Conservation (phyloP, 768 basidiomycete genomes). For the Naganishia randhawae region DNA sequence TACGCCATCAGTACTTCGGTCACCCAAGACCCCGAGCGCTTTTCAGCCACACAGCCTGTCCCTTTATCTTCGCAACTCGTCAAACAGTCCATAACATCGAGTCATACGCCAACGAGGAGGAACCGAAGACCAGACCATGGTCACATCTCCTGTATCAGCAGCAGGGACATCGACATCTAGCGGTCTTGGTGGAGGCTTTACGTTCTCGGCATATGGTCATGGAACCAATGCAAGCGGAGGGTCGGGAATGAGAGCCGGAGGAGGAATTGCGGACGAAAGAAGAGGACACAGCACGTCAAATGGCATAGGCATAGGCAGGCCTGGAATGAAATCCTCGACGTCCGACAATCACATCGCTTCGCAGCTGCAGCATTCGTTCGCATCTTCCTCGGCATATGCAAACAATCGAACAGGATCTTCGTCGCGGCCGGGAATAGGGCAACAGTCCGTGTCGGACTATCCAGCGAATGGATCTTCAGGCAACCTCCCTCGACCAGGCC, state of each 20-base stretch:
- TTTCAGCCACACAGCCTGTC: not conserved
- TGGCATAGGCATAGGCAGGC: not conserved
- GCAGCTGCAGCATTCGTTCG: constrained; percentile 17
- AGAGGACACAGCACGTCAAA: not conserved
- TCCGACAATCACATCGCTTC: constrained; percentile 9
- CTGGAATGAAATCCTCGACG: constrained; percentile 7
- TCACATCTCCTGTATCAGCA: constrained; percentile 6
- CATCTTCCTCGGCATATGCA: constrained; percentile 14
- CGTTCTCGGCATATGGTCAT: constrained; percentile 18
- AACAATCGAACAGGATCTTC: constrained; percentile 3
- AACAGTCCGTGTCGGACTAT: constrained; percentile 7
- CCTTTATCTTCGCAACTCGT: not conserved
- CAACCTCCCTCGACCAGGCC: constrained; percentile 9
- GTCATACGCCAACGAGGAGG: not conserved
- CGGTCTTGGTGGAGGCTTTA: constrained; percentile 9
- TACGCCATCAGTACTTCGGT: not conserved
- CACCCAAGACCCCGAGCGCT: not conserved
- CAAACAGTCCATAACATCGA: not conserved
- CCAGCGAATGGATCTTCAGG: not conserved
- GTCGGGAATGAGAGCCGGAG: not conserved
- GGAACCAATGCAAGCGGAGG: not conserved
- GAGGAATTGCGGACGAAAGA: constrained; percentile 1
- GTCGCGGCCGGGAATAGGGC: constrained; percentile 6
- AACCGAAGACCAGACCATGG: not conserved
- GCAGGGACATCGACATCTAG: constrained; percentile 8